Evolutionary conservation across 768 basidiomycete genomes (phyloP).

Genomic region (Termitomyces sp.): DNA sequence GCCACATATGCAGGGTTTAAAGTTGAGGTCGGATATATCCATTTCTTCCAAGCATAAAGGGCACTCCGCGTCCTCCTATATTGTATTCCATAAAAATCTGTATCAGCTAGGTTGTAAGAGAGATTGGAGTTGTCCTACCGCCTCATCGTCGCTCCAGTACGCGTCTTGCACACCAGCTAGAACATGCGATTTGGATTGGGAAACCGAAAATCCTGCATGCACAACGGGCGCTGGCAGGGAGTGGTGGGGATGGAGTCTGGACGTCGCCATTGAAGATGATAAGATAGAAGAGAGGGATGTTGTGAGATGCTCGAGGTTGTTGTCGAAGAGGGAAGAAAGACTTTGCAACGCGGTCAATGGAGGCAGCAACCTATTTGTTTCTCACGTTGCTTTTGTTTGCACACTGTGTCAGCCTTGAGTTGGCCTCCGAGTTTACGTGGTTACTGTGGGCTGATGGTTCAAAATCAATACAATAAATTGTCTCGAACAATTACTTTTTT

Average conservation of each 20-base stretch:
- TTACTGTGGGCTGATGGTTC: no score
- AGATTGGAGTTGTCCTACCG: constrained; percentile 41
- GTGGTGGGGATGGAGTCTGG: constrained; percentile 56
- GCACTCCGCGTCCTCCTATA: constrained; percentile 95
- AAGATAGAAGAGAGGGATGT: neutral
- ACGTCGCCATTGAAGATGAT: constrained; percentile 39
- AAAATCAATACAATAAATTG: no score
- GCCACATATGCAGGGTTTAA: constrained; percentile 98
- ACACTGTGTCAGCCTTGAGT: neutral
- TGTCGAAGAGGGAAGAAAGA: constrained; percentile 6
- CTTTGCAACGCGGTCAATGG: constrained; percentile 18
- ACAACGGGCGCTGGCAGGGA: constrained; percentile 72
- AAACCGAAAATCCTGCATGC: constrained; percentile 63
- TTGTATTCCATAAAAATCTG: constrained; percentile 10
- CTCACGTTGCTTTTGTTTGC: constrained; percentile 23
- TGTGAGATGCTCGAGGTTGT: constrained; percentile 3
- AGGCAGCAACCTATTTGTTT: constrained; percentile 17
- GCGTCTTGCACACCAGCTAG: constrained; percentile 91
- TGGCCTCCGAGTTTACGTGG: no score
- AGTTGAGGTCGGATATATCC: constrained; percentile 98
- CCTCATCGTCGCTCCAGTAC: constrained; percentile 94
- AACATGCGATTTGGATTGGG: constrained; percentile 83
- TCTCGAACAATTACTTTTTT: neutral
- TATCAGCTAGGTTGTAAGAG: constrained; percentile 5
- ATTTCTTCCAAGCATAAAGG: constrained; percentile 98